phyloP scores from a whole-genome alignment of 2,329 filamentous ascomycete species.

The Epichloe glyceriae region DNA sequence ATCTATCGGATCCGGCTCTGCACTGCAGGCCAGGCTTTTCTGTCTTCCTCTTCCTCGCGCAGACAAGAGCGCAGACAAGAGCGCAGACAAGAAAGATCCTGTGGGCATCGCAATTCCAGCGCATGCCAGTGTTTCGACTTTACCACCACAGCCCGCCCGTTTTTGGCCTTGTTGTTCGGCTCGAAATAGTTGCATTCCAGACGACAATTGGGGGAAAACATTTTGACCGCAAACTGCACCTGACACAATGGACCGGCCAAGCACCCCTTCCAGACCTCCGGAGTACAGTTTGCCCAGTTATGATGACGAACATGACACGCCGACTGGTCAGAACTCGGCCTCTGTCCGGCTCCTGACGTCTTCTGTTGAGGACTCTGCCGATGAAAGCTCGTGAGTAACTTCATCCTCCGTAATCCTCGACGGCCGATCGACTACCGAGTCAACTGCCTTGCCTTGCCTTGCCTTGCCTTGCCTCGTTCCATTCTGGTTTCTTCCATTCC shows the following conservation, averaged over 20 bases:
- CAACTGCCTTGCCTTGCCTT: neutral
- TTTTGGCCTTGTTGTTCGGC: neutral
- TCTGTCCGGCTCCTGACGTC: slow-evolving; percentile 50
- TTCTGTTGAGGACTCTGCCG: slow-evolving; percentile 44
- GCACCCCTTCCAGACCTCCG: slow-evolving; percentile 38
- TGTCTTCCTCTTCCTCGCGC: neutral
- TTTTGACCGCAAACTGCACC: neutral
- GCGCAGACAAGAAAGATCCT: neutral
- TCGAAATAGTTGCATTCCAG: slow-evolving; percentile 16
- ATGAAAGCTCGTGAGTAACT: slow-evolving; percentile 43
- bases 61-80: too few species aligned
- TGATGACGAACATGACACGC: slow-evolving; percentile 39
- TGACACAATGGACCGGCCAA: slow-evolving; percentile 34
- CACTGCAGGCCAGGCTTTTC: slow-evolving; percentile 1
- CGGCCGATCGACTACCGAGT: too few species aligned
- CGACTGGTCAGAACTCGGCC: slow-evolving; percentile 34
- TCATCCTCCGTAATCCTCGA: neutral
- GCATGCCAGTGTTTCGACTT: neutral
- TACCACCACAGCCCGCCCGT: neutral
- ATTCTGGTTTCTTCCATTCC: neutral
- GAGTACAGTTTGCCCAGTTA: slow-evolving; percentile 46
- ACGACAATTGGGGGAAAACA: neutral
- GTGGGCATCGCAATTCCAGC: neutral
- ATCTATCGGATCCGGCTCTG: neutral
- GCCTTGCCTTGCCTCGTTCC: neutral